Evolutionary conservation across 768 basidiomycete species (phyloP), one percentile per base, ranked within the genome.

Genomic region (Roridomyces roridus): DNA sequence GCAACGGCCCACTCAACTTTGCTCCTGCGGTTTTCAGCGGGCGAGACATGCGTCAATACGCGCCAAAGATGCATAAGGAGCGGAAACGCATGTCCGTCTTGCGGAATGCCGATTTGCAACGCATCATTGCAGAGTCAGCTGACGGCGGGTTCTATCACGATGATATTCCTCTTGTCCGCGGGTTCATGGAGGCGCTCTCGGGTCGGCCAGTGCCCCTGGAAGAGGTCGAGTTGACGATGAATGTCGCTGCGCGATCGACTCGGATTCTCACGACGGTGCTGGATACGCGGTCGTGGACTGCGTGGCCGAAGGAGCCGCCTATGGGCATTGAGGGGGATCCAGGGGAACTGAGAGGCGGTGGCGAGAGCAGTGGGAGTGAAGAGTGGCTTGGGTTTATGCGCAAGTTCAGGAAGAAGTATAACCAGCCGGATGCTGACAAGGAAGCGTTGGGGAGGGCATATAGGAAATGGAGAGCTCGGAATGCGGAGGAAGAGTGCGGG

Each of bases 141-240:
- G 48, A 52, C 4, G n/a, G n/a, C n/a, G 53, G 60, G 26, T 64
- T 58, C 29, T 34, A 24, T 5, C 23, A 41, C 11, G 39, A 57
- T 9, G 41, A 57, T 7, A 28, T 51, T 5, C 35, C 29, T 3
- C 28, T 58, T 2, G 57, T 77, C 12, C 59, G 42, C 17, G 42
- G 47, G 2, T 71, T 77, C 45, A 71, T 76, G 69, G 67, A 70
- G 5, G 53, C 62, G 8, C 63, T 78, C n/a, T 59, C 70, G 6
- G 72, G 70, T 10, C 55, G 67, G 29, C 23, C 46, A 20, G 50
- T 62, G 25, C 53, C 65, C 2, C 21, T 34, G 2, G 41, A 45
- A 6, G 73, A 76, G 39, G 60, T 60, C 55, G 46, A 64, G 8
- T 46, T 72, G 24, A 41, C 67, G 2, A 40, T 64, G 48, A 46